Evolutionary conservation across 495 filamentous ascomycete species (phyloP).

Genomic region (Rhizodiscina lignyota): DNA sequence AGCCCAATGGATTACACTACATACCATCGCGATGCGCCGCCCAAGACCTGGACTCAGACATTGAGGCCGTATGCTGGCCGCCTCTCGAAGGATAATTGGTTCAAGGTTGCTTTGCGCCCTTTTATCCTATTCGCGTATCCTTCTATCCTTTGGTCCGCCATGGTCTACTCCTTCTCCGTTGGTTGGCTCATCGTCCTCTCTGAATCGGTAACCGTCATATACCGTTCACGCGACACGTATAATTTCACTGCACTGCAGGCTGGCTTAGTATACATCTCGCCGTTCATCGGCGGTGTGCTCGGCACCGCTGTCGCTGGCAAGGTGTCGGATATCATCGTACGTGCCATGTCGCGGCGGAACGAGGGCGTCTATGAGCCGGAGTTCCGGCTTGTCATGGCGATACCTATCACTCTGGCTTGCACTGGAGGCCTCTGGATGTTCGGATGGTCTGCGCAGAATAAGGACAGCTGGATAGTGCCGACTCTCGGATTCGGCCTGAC

Average conservation of each 20-base stretch:
- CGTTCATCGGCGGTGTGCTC: conserved; percentile 75
- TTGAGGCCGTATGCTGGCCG: conserved; percentile 63
- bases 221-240: conserved; percentile 46
- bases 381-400: conserved; percentile 82
- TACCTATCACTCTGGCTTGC: conserved; percentile 64
- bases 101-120: conserved; percentile 56
- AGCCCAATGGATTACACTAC: too few species aligned
- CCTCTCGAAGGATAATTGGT: conserved; percentile 64
- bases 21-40: neutral
- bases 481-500: conserved; percentile 85
- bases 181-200: conserved; percentile 95
- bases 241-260: conserved; percentile 65
- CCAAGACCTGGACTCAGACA: conserved; percentile 50
- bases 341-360: conserved; percentile 65
- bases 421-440: conserved; percentile 83
- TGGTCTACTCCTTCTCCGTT: conserved; percentile 77
- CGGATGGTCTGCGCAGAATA: conserved; percentile 66
- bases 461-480: conserved; percentile 78
- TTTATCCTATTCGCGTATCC: conserved; percentile 81
- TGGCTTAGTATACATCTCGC: conserved; percentile 77
- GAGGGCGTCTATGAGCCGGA: conserved; percentile 92
- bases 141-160: conserved; percentile 74
- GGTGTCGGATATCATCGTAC: conserved; percentile 71
- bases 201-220: conserved; percentile 67
- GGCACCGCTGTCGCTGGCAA: conserved; percentile 85